A percentile compares a stretch with the other conserved stretches of the same genome.
These are phyloP conservation scores for Candolleomyces aberdarensis DNA, from an alignment of 768 basidiomycete species.

Conservation along the genomic window DNA sequence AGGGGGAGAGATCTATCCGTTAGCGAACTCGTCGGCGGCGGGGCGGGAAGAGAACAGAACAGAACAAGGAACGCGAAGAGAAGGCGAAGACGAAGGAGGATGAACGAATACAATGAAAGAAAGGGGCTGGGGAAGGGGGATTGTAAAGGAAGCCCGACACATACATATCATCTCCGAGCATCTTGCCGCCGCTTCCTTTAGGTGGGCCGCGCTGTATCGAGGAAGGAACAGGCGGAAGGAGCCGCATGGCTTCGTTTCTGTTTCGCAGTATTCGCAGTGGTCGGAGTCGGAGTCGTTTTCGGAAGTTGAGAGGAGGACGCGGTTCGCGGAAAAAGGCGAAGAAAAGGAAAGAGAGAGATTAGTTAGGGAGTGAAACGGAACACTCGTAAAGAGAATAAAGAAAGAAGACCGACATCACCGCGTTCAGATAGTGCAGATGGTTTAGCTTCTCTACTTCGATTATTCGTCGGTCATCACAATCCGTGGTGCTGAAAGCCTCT, in stretches of 20 bases:
- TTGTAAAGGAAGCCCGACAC: not conserved
- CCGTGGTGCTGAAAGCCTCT: constrained; percentile 8
- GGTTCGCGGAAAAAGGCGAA: not conserved
- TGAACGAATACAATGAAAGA: not conserved
- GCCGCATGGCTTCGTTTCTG: constrained; percentile 37
- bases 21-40: too few relatives aligned
- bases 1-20: not conserved
- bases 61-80: too few relatives aligned
- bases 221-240: constrained; percentile 35
- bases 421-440: constrained; percentile 27
- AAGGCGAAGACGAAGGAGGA: not conserved
- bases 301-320: not conserved
- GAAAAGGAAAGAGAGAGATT: not conserved
- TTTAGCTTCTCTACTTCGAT: constrained; percentile 20
- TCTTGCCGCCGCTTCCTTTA: constrained; percentile 25
- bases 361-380: not conserved
- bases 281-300: not conserved
- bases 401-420: constrained; percentile 28
- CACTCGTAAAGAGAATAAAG: not conserved
- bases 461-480: constrained; percentile 6
- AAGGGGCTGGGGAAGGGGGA: too few relatives aligned
- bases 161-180: constrained; percentile 16
- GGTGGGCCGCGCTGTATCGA: constrained; percentile 30
- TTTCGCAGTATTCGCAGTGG: not conserved
- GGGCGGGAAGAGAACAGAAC: not conserved